Conservation (phyloP, 1,139 yeast genomes). For the Suhomyces chickasaworum region DNA sequence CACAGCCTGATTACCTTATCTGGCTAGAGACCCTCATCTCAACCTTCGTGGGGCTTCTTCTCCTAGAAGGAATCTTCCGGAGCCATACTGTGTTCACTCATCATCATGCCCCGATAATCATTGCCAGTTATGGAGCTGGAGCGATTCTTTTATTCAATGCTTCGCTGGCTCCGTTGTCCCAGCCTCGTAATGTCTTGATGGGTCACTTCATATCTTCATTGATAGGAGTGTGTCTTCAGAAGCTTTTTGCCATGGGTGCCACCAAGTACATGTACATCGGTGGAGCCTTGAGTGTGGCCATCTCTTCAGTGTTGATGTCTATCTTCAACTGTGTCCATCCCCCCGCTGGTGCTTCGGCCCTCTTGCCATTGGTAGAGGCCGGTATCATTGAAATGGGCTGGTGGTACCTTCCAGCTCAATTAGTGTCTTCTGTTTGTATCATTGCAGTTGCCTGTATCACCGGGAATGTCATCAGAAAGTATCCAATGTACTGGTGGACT, state of each 20-base stretch:
- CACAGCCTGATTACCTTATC: constrained; percentile 41
- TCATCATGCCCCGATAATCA: constrained; percentile 53
- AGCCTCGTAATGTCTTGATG: constrained; percentile 60
- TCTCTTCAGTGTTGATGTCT: constrained; percentile 60
- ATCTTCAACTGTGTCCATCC: constrained; percentile 65
- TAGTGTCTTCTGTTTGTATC: constrained; percentile 54
- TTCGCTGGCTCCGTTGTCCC: constrained; percentile 60
- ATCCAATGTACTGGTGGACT: constrained; percentile 70
- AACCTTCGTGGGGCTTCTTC: constrained; percentile 55
- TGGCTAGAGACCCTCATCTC: constrained; percentile 53
- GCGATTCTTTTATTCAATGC: constrained; percentile 66
- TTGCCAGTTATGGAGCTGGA: constrained; percentile 69
- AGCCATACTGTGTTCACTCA: constrained; percentile 45
- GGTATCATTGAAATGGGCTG: constrained; percentile 56
- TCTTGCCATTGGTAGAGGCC: constrained; percentile 57
- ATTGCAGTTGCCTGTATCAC: constrained; percentile 55
- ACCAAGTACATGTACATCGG: constrained; percentile 56
- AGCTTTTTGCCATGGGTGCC: constrained; percentile 50
- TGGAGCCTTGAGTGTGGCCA: constrained; percentile 62
- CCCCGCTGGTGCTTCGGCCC: constrained; percentile 74
- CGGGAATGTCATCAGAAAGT: constrained; percentile 56
- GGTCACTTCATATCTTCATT: constrained; percentile 60
- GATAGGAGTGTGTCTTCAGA: constrained; percentile 57
- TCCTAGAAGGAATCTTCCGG: constrained; percentile 54
- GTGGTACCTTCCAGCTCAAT: constrained; percentile 66